Percentiles rank a stretch among this genome's conserved stretches.
Conservation (phyloP, 2,329 filamentous ascomycete species). For the Fonsecaea erecta region DNA sequence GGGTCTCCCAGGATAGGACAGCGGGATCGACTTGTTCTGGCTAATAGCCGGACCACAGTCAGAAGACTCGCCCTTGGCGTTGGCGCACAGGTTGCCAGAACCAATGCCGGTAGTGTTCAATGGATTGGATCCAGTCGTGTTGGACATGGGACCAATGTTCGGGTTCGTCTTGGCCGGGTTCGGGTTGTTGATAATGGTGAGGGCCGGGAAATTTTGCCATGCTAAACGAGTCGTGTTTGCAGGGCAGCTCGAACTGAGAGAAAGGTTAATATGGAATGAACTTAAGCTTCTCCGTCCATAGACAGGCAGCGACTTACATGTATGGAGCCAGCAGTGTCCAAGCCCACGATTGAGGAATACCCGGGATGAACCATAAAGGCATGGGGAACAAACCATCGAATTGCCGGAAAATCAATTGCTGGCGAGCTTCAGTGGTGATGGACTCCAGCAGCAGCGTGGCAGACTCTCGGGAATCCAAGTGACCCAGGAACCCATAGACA, state of each 20-base stretch:
- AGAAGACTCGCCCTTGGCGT: conserved; percentile 58
- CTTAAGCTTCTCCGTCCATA: not conserved
- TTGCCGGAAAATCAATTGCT: conserved; percentile 63
- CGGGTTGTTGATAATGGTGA: conserved; percentile 75
- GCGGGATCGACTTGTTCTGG: conserved; percentile 70
- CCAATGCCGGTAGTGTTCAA: conserved; percentile 47
- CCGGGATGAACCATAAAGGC: conserved; percentile 80
- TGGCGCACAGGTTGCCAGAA: conserved; percentile 60
- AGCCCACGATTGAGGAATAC: conserved; percentile 81
- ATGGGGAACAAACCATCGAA: conserved; percentile 63
- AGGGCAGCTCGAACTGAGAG: conserved; percentile 59
- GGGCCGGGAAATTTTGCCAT: conserved; percentile 82
- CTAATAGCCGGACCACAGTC: conserved; percentile 68
- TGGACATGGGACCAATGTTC: conserved; percentile 31
- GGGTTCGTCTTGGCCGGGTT: conserved; percentile 64
- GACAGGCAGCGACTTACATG: not conserved
- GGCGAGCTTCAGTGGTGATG: conserved; percentile 65
- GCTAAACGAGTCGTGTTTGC: conserved; percentile 71
- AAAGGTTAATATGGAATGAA: not conserved
- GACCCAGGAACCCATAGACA: conserved; percentile 79
- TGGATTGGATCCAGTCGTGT: conserved; percentile 41
- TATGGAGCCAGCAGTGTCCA: conserved; percentile 65
- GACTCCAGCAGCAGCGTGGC: conserved; percentile 64
- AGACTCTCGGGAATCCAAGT: conserved; percentile 75
- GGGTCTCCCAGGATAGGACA: conserved; percentile 74